phyloP scores from a whole-genome alignment of 139 green algal genomes.

The Chlamydomonas schloesseri region DNA sequence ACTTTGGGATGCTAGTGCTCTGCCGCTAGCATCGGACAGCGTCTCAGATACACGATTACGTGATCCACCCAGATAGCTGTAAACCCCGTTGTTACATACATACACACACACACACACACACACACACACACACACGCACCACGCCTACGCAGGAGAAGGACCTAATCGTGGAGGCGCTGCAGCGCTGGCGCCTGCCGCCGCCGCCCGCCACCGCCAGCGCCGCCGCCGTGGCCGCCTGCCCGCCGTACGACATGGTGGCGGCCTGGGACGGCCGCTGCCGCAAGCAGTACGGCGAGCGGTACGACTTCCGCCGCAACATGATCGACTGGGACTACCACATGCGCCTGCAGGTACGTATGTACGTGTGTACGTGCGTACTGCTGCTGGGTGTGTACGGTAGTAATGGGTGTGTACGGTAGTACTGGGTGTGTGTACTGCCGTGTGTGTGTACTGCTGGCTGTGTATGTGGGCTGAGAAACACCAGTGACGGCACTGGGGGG shows the following conservation, averaged over 20 bases:
- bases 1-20: too few relatives aligned
- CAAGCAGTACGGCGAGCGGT: conserved; percentile 79
- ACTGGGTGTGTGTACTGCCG: too few relatives aligned
- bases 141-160: conserved; percentile 14
- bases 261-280: conserved; percentile 73
- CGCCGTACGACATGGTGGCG: conserved; percentile 68
- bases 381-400: neutral
- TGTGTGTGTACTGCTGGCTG: too few relatives aligned
- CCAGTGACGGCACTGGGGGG: too few relatives aligned
- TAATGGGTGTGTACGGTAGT: too few relatives aligned
- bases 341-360: conserved; percentile 52
- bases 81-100: too few relatives aligned
- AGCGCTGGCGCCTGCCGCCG: conserved; percentile 29
- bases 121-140: neutral
- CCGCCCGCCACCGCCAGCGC: too few relatives aligned
- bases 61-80: too few relatives aligned
- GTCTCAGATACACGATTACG: too few relatives aligned
- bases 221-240: neutral
- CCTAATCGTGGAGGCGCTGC: conserved; percentile 51
- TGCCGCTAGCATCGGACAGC: too few relatives aligned
- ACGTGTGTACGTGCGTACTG: neutral
- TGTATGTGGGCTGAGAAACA: too few relatives aligned
- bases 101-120: neutral
- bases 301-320: conserved; percentile 75
- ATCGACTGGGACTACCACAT: conserved; percentile 90